Base-by-base conservation (phyloP, 2,329 filamentous ascomycete species). In the Sporothrix humicola region DNA sequence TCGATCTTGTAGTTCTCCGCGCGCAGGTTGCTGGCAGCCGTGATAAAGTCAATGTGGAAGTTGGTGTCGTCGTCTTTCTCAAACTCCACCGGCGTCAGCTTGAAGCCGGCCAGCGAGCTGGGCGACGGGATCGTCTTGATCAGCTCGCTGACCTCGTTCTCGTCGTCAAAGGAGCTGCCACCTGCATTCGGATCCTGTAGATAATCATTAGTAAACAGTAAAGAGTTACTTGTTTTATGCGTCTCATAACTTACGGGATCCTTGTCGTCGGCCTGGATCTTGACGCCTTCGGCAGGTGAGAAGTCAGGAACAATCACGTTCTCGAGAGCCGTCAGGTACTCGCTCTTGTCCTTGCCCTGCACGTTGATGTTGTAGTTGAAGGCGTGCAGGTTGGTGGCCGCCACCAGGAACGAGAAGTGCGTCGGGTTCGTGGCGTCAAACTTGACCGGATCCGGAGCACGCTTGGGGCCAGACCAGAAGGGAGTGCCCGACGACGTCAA, bases 381-480 rank as follows among this genome's bases (percentile, higher is more conserved):
- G 0, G 95, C 96, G 79, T 98, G 96, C 37, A 99, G 87, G 80
- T 97, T 96, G 50, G 96, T 94, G 8, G 90, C 96, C 20, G 96
- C 91, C 75, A 97, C 89, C 72, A 99, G 87, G 81, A 98, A 99
- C 52, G 89, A 90, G 80, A 95, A 91, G 83, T 99, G 96, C 26
- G 94, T 96, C 12, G 91, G 86, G 83, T 98, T 96, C 74, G 90
- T 88, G 65, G 91, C 83, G 78, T 98, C 93, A 77, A 99, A 99
- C 81, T 93, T 95, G 80, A 98, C 87, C 76, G 95, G 88, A 76
- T 97, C 94, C 5, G 96, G 96, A 13, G 96, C 96, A 79, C 96
- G 94, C 89, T 99, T 99, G 68, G 96, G 96, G 12, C 96, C 95
- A 44, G 96, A 98, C 96, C 96, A 99, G 88, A 99, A 99, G 0